Percentiles rank a stretch among this genome's conserved stretches.
These are phyloP conservation scores for Trichophyton equinum DNA, from an alignment of 2,329 filamentous ascomycete species.

Conservation along the genomic window DNA sequence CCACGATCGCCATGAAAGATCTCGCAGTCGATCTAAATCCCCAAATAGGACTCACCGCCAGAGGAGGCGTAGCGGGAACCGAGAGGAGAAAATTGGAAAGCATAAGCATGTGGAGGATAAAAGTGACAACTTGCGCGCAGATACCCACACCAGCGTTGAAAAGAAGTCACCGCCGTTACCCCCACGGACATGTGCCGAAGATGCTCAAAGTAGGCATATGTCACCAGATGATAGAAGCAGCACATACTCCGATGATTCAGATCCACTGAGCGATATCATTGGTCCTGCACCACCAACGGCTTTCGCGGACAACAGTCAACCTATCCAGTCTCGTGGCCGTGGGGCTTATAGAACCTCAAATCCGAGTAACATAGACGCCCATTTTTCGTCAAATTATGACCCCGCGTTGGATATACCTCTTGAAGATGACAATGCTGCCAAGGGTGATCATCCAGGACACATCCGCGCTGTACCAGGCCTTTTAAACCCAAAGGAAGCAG, in stretches of 20 bases:
- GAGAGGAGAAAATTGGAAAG: background rate
- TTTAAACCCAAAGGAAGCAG: constrained; percentile 20
- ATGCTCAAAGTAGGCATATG: background rate
- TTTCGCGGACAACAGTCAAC: constrained; percentile 26
- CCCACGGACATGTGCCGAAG: background rate
- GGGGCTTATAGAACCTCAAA: constrained; percentile 46
- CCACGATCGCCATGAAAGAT: background rate
- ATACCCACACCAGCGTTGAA: background rate
- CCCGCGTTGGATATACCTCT: constrained; percentile 35
- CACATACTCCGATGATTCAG: constrained; percentile 38
- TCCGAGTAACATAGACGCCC: constrained; percentile 59
- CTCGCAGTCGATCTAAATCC: background rate
- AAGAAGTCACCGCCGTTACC: background rate
- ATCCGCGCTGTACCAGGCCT: constrained; percentile 26
- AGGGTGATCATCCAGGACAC: constrained; percentile 41
- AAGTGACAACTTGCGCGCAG: background rate
- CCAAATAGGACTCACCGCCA: background rate
- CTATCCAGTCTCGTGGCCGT: constrained; percentile 52
- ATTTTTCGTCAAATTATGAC: constrained; percentile 58
- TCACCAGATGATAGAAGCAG: background rate
- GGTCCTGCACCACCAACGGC: constrained; percentile 48
- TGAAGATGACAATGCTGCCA: constrained; percentile 41
- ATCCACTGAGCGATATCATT: constrained; percentile 63
- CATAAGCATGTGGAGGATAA: background rate
- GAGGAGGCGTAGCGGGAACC: background rate